Evolutionary conservation across 257 asterid species (phyloP), one percentile per base, ranked within the genome.

Genomic region (Lycium ferocissimum): DNA sequence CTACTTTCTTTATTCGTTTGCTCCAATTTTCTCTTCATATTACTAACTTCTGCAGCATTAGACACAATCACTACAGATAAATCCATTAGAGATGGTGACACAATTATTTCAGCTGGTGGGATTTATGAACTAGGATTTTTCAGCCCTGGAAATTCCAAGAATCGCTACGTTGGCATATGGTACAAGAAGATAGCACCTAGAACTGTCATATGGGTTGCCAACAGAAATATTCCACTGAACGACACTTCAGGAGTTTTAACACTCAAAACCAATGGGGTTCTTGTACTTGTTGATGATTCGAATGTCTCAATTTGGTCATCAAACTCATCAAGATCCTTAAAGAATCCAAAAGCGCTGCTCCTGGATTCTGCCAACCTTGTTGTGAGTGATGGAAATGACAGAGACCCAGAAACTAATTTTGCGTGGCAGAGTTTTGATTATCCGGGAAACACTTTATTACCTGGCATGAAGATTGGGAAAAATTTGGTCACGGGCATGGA

Each of bases 371-470:
- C 81, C 35, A 85, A 85, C 56, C 84, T 85, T 65, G 38, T 85
- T 51, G 37, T 85, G 51, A 79, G 15, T 78, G 87, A 85, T 14
- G 75, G 9, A 56, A 79, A 79, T 76, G 80, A 79, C 0, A 62
- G 72, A 12, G 57, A 58, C 1, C 20, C 9, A 9, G 84, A n/a
- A 37, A 59, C 2, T 5, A 45, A 17, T 37, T 45, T 63, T 13
- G 14, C 35, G 7, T 86, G 88, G 86, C 83, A 86, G 76, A 86
- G 88, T 83, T 86, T 82, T 73, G 79, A 86, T 62, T 78, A 72
- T 82, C 85, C 83, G 11, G 80, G 78, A 9, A 45, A 86, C 37
- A 76, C 83, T 14, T 45, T 72, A 20, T 11, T 82, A 13, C 35
- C 85, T 40, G 85, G 88, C 43, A 85, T 85, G 88, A 86, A 82